Conservation (phyloP, 73 alveolate genomes). For the Uronychia setigera region DNA sequence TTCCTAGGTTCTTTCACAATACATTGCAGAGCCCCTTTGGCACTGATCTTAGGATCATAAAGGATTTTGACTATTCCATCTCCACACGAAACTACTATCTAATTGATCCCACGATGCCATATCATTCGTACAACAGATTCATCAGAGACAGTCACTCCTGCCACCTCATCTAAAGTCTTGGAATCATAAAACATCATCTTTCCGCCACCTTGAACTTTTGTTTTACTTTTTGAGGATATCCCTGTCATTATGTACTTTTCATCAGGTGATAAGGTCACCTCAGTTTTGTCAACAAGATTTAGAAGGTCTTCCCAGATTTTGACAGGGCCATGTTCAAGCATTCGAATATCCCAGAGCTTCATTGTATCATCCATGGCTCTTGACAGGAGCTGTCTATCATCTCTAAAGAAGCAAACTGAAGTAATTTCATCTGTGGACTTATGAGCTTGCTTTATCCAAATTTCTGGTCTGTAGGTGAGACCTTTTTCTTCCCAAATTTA, state of each 20-base stretch:
- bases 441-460: conserved; percentile 86
- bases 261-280: conserved; percentile 63
- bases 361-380: conserved; percentile 90
- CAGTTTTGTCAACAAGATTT: conserved; percentile 28
- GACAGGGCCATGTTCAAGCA: conserved; percentile 71
- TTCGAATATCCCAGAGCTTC: conserved; percentile 94
- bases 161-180: conserved; percentile 23
- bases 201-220: conserved; percentile 25
- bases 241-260: conserved; percentile 67
- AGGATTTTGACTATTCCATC: conserved; percentile 66
- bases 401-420: conserved; percentile 76
- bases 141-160: conserved; percentile 20
- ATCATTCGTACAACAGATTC: conserved; percentile 42
- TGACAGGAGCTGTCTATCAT: conserved; percentile 74
- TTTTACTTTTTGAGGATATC: conserved; percentile 21
- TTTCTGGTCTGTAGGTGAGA: conserved; percentile 74
- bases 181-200: conserved; percentile 11
- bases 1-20: conserved; percentile 20
- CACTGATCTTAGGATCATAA: conserved; percentile 66
- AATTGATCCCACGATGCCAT: conserved; percentile 70
- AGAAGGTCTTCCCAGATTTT: conserved; percentile 56
- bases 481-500: conserved; percentile 61
- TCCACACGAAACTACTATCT: conserved; percentile 64
- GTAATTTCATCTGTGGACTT: conserved; percentile 73
- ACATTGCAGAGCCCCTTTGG: conserved; percentile 50